Base-by-base conservation (phyloP, 192 early-diverging fungal species). In the Linderina pennispora region DNA sequence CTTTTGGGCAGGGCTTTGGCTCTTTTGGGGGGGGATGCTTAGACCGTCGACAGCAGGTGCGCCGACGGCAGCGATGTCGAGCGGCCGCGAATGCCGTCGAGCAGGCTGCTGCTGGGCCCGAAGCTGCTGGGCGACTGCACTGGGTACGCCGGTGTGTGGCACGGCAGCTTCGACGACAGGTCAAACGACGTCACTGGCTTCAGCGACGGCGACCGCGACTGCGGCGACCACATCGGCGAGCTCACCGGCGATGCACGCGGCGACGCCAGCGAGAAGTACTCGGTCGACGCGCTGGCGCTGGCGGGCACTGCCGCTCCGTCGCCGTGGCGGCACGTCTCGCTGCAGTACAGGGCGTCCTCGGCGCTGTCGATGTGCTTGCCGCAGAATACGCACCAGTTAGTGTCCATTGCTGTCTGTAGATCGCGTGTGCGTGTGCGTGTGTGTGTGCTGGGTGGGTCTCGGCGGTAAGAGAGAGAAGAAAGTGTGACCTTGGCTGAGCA, bases 361-460 rank as follows among this genome's bases (percentile, higher is more conserved):
- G 36, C 28, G 52, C 59, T 36, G 55, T 70, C 60, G 37, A 70
- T 62, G 60, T 70, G 67, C 37, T 34, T 62, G 36, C 67, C 67
- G 60, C 67, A 70, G 47, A 63, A 57, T 40, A 56, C 63, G 59
- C 67, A 70, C 67, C 67, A 70, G 55, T 58, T 59, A 23, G 60
- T 59, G 37, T 70, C 67, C 67, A 70, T 70, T 31, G 5, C 11
- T 5, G 11, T 31, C 6, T 31, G 28, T 11, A 11, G 5, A 23
- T 28, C 44, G 49, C 19, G 20, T 37, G 44, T 49, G 42, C 38
- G 34, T 42, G 25, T 40, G 21, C 43, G 32, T 43, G 45, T 45
- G n/a, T n/a, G n/a, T n/a, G n/a, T n/a, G n/a, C n/a, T n/a, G n/a
- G n/a, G n/a, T n/a, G n/a, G n/a, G n/a, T n/a, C n/a, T n/a, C n/a